Evolutionary conservation across 1,139 yeast genomes (phyloP).

Genomic region (Scheffersomyces stambukii): DNA sequence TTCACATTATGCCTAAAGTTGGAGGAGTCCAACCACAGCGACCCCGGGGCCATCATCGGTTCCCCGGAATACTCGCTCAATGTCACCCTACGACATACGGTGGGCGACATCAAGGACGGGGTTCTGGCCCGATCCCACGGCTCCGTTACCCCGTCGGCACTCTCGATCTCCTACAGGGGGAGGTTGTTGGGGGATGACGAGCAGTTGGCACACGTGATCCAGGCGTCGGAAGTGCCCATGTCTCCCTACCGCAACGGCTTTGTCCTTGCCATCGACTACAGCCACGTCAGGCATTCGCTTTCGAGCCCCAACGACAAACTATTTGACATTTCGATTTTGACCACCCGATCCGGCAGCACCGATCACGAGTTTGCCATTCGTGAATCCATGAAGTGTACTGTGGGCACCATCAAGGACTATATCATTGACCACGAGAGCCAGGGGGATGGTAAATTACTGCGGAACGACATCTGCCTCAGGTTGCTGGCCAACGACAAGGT

Average conservation of each 20-base stretch:
- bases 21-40: conserved; percentile 10
- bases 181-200: conserved; percentile 7
- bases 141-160: conserved; percentile 21
- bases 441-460: not conserved
- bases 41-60: conserved; percentile 5
- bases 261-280: conserved; percentile 20
- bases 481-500: not conserved
- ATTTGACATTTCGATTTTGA: conserved; percentile 20
- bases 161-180: conserved; percentile 13
- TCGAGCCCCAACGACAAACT: too few species aligned
- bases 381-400: conserved; percentile 22
- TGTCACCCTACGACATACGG: conserved; percentile 11
- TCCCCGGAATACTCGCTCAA: conserved; percentile 10
- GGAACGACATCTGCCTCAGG: not conserved
- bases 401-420: conserved; percentile 18
- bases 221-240: not conserved
- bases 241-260: conserved; percentile 7
- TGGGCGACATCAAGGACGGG: conserved; percentile 22
- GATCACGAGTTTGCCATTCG: conserved; percentile 13
- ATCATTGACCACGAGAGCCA: conserved; percentile 8
- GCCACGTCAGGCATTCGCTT: not conserved
- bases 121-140: conserved; percentile 26
- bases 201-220: conserved; percentile 1
- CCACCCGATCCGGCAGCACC: conserved; percentile 12
- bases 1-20: conserved; percentile 18